These are phyloP conservation scores for Amanita rubescens DNA, from an alignment of 768 basidiomycete species.

Conservation along the genomic window DNA sequence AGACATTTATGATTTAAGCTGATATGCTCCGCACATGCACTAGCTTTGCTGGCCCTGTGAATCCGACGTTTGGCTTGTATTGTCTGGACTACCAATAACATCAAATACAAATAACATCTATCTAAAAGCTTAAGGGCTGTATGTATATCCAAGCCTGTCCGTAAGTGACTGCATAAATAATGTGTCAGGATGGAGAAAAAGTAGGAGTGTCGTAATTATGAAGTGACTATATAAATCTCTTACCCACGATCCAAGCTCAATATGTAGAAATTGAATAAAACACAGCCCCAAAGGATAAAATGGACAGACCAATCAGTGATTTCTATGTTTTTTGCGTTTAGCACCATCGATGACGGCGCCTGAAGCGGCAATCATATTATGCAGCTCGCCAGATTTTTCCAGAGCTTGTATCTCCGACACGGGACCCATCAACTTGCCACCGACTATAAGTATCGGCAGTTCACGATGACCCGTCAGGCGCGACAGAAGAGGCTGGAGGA, in stretches of 20 bases:
- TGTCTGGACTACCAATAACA: not conserved
- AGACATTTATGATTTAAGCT: not conserved
- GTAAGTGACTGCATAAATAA: not conserved
- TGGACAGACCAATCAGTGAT: constrained; percentile 12
- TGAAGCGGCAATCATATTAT: constrained; percentile 39
- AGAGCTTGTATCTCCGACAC: constrained; percentile 47
- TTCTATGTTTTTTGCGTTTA: constrained; percentile 47
- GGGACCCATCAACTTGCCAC: constrained; percentile 49
- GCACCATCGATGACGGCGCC: constrained; percentile 50
- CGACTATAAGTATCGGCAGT: constrained; percentile 63
- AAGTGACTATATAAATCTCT: not conserved
- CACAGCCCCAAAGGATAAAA: not conserved
- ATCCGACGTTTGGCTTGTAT: not conserved
- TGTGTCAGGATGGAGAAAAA: not conserved
- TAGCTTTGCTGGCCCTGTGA: not conserved
- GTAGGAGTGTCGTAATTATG: not conserved
- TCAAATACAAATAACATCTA: not conserved
- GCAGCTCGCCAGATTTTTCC: constrained; percentile 43
- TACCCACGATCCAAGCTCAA: not conserved
- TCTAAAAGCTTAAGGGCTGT: not conserved
- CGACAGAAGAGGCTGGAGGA: constrained; percentile 52
- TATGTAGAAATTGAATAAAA: not conserved
- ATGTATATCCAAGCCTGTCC: not conserved
- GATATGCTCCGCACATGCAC: not conserved
- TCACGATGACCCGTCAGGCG: constrained; percentile 50